These are phyloP conservation scores for Lathyrus tuberosus DNA, from an alignment of 306 rosid species.

Conservation along the genomic window DNA sequence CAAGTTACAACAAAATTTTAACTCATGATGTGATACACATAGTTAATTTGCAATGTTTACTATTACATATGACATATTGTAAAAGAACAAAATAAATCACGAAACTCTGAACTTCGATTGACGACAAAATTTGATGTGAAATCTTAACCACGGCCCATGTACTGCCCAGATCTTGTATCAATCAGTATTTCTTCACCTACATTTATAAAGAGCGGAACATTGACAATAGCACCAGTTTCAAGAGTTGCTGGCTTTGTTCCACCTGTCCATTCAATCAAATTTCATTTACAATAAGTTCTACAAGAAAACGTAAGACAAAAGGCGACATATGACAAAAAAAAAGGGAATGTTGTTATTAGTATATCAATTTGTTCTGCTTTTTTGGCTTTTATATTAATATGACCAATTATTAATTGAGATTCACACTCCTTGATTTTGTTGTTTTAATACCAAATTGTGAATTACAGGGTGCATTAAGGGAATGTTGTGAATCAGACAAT, in stretches of 20 bases:
- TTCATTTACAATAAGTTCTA: slow-evolving; percentile 27
- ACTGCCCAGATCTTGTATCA: slow-evolving; percentile 90
- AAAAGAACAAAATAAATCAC: not conserved
- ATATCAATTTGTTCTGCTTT: too few relatives aligned
- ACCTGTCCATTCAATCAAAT: slow-evolving; percentile 58
- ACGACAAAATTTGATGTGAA: slow-evolving; percentile 41
- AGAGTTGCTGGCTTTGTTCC: slow-evolving; percentile 95
- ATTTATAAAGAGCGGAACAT: slow-evolving; percentile 82
- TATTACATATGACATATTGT: slow-evolving; percentile 35
- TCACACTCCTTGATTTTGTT: not conserved
- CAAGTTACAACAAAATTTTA: slow-evolving; percentile 29
- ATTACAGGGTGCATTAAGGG: slow-evolving; percentile 1
- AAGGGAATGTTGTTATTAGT: not conserved
- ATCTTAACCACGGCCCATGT: slow-evolving; percentile 81
- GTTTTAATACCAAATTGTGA: slow-evolving; percentile 28
- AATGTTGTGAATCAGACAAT: slow-evolving; percentile 5
- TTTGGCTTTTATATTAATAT: not conserved
- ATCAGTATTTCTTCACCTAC: slow-evolving; percentile 75
- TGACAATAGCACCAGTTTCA: slow-evolving; percentile 84
- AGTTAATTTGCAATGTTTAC: slow-evolving; percentile 37
- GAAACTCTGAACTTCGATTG: not conserved
- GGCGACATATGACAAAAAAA: not conserved
- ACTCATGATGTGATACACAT: slow-evolving; percentile 15
- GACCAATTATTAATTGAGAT: slow-evolving; percentile 17
- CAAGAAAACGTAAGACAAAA: slow-evolving; percentile 13